These are phyloP conservation scores for Ophiosphaerella narmari DNA, from an alignment of 2,329 filamentous ascomycete species.

Conservation along the genomic window DNA sequence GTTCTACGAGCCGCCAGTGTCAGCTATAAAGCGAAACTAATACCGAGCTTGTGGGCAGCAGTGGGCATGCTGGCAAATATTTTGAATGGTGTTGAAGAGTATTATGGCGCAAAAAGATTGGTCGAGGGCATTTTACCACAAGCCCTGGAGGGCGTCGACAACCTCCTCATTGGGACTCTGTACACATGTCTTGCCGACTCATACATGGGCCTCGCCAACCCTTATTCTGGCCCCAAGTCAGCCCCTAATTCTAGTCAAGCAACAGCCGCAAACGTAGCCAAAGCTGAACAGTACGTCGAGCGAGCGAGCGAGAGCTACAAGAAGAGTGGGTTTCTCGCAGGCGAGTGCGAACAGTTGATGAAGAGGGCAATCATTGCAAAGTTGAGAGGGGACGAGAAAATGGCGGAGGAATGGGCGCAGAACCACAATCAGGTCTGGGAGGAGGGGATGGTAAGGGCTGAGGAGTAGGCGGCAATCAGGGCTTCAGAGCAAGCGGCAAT, in stretches of 20 bases:
- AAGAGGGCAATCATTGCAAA: conserved; percentile 82
- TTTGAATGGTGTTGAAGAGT: conserved; percentile 72
- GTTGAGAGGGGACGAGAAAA: conserved; percentile 55
- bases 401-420: conserved; percentile 45
- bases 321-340: conserved; percentile 68
- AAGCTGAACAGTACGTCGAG: conserved; percentile 43
- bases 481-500: neutral
- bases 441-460: conserved; percentile 12
- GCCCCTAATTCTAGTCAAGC: conserved; percentile 17
- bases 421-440: conserved; percentile 44
- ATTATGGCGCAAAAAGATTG: conserved; percentile 66
- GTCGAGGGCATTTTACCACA: conserved; percentile 74
- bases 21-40: conserved; percentile 70
- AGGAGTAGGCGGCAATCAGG: neutral
- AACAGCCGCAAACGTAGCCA: conserved; percentile 29
- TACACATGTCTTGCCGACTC: conserved; percentile 77
- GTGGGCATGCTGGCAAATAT: conserved; percentile 70
- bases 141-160: conserved; percentile 69
- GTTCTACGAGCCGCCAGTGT: conserved; percentile 75
- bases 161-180: conserved; percentile 65
- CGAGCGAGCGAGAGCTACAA: conserved; percentile 58
- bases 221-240: conserved; percentile 20
- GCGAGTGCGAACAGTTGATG: conserved; percentile 77
- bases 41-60: conserved; percentile 74
- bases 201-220: conserved; percentile 75